Evolutionary conservation across 441 rosid species (phyloP).

Genomic region (Erodium moschatum): DNA sequence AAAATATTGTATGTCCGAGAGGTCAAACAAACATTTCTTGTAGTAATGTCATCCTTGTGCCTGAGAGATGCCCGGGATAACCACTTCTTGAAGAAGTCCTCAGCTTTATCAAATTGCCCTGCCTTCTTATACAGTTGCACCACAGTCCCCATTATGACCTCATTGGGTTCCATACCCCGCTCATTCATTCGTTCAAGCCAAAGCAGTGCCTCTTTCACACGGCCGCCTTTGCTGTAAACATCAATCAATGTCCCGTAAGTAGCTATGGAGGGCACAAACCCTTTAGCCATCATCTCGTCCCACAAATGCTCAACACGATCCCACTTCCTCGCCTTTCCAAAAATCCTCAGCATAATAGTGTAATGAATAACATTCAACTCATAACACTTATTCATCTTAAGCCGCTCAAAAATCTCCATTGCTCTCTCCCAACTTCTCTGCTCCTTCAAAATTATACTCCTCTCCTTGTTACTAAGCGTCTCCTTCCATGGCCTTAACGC

Average conservation of each 20-base stretch:
- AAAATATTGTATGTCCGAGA: background rate
- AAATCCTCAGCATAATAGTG: constrained; percentile 3
- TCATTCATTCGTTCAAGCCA: background rate
- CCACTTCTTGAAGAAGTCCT: constrained; percentile 8
- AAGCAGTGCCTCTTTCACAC: background rate
- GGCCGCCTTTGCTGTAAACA: constrained; percentile 5
- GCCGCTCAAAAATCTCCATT: background rate
- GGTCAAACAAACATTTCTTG: constrained; percentile 8
- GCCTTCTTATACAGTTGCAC: constrained; percentile 5
- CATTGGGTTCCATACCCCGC: constrained; percentile 1
- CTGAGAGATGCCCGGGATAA: background rate
- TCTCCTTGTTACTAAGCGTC: background rate
- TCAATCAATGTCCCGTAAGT: constrained; percentile 1
- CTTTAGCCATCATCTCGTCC: constrained; percentile 6
- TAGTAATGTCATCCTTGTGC: background rate
- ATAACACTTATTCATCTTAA: background rate
- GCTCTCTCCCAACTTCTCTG: constrained; percentile 6
- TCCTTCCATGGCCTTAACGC: background rate
- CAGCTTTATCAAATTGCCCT: background rate
- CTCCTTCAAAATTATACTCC: constrained; percentile 4
- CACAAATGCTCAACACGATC: background rate
- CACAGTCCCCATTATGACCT: constrained; percentile 1
- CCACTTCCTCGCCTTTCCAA: constrained; percentile 5
- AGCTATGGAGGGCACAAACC: background rate
- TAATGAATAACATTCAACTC: constrained; percentile 3